A percentile compares a stretch with the other conserved stretches of the same genome.
Evolutionary conservation across 78 protist species (phyloP).

Genomic region (Dictyostelium firmibasis): DNA sequence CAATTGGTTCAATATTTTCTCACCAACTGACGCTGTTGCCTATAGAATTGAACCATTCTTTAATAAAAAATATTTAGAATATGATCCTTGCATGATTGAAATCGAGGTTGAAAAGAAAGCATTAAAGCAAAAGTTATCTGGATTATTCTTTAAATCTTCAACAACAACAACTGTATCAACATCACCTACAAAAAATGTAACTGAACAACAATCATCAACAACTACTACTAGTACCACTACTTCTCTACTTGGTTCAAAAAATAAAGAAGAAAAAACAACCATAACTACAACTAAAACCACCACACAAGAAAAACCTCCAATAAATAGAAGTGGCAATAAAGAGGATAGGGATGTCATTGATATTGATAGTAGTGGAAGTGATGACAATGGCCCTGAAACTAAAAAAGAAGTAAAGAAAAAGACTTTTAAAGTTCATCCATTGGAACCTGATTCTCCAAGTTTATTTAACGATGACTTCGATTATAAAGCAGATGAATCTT

Average conservation of each 20-base stretch:
- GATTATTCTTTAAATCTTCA: slow-evolving; percentile 1
- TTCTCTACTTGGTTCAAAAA: background rate
- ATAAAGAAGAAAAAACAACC: background rate
- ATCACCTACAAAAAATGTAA: background rate
- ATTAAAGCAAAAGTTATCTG: slow-evolving; percentile 9
- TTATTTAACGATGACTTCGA: background rate
- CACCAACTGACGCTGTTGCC: slow-evolving; percentile 44
- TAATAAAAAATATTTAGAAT: slow-evolving; percentile 5
- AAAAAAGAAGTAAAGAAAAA: background rate
- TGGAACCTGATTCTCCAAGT: slow-evolving; percentile 19
- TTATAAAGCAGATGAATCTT: background rate
- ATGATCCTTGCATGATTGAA: background rate
- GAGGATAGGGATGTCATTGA: background rate
- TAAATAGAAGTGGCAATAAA: too few species aligned
- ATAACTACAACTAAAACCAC: background rate
- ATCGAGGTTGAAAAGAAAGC: background rate
- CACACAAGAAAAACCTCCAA: background rate
- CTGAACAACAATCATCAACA: background rate
- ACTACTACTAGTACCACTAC: background rate
- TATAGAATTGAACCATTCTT: slow-evolving; percentile 59
- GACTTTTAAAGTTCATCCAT: slow-evolving; percentile 13
- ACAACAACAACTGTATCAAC: background rate
- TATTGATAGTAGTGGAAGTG: background rate
- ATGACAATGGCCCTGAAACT: background rate
- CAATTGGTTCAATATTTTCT: slow-evolving; percentile 43